Conservation (phyloP, 441 rosid species). For the Macaranga tanarius region DNA sequence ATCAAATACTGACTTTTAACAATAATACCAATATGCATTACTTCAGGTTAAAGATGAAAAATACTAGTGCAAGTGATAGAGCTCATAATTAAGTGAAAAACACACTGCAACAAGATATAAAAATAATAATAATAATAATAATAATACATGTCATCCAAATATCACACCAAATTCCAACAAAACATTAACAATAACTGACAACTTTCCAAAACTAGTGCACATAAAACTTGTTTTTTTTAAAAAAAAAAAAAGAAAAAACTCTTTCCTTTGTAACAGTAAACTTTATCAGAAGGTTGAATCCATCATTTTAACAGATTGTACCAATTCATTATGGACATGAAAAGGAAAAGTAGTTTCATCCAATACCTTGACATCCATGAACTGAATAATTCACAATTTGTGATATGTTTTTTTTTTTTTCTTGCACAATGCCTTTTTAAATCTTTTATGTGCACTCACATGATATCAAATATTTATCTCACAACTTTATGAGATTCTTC, state of each 20-base stretch:
- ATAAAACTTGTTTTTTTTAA: too few species aligned
- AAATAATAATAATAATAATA: too few species aligned
- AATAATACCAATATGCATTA: not conserved
- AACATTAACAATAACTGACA: not conserved
- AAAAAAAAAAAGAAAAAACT: too few species aligned
- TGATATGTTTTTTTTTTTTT: too few species aligned
- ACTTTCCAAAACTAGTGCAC: not conserved
- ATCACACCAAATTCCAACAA: not conserved
- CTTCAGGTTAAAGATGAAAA: not conserved
- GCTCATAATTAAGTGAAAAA: not conserved
- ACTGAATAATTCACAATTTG: not conserved
- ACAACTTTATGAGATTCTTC: too few species aligned
- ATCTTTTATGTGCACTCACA: not conserved
- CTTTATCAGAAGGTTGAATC: too few species aligned
- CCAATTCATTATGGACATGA: too few species aligned
- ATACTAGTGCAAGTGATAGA: not conserved
- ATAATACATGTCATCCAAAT: not conserved
- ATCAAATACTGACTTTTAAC: slow-evolving; percentile 6
- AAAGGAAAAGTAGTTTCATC: not conserved
- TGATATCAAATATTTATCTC: too few species aligned
- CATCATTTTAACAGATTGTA: too few species aligned
- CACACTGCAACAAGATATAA: not conserved
- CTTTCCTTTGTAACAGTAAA: too few species aligned
- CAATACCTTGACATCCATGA: not conserved
- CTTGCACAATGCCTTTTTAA: not conserved